Conservation (phyloP, 139 green algal species). For the Edaphochlamys debaryana region DNA sequence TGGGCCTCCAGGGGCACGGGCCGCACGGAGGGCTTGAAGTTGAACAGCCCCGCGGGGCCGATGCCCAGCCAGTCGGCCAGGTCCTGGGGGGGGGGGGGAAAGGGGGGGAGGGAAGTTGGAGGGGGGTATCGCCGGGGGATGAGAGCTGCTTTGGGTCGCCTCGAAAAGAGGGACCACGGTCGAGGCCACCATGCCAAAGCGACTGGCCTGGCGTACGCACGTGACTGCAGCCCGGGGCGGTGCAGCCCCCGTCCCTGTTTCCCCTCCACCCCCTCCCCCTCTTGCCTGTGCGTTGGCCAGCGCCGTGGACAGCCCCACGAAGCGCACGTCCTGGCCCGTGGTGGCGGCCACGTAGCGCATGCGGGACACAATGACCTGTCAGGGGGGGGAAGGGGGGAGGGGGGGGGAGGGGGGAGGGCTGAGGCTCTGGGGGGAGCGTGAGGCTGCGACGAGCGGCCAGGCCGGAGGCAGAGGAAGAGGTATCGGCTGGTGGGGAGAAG, state of each 20-base stretch:
- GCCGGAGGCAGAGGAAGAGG: too few species aligned
- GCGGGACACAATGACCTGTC: constrained; percentile 12
- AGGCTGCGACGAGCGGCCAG: too few species aligned
- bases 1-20: constrained; percentile 96
- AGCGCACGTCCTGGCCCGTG: constrained; percentile 77
- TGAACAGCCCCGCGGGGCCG: constrained; percentile 88
- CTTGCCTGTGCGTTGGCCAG: constrained; percentile 88
- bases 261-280: background rate
- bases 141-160: too few species aligned
- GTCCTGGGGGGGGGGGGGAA: constrained; percentile 61
- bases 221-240: too few species aligned
- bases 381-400: too few species aligned
- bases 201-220: too few species aligned
- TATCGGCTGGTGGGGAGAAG: too few species aligned
- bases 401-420: background rate
- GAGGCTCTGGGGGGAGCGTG: background rate
- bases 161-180: too few species aligned
- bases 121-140: too few species aligned
- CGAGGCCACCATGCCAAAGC: too few species aligned
- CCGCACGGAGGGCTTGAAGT: constrained; percentile 96
- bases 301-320: constrained; percentile 96
- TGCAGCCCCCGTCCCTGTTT: background rate
- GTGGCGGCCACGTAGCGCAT: constrained; percentile 81
- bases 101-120: background rate
- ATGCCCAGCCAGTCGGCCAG: constrained; percentile 96